Percentiles rank a stretch among this genome's conserved stretches.
Conservation (phyloP, 2,329 filamentous ascomycete genomes). For the Colletotrichum filicis region DNA sequence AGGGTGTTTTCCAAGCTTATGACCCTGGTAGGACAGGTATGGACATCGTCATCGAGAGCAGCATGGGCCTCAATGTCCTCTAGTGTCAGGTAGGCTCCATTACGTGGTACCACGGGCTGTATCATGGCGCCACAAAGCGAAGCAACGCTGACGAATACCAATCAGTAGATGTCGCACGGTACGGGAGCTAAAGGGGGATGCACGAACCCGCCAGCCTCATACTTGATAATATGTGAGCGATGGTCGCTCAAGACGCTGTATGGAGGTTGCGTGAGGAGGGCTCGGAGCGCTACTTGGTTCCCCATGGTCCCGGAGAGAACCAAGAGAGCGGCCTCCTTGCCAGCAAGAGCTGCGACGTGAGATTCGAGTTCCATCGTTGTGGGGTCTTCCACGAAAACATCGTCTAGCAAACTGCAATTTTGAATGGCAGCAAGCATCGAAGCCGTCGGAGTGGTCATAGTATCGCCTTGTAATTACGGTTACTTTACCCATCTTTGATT, state of each 20-base stretch:
- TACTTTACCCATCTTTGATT: neutral
- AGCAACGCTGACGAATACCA: conserved; percentile 68
- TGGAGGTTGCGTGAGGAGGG: conserved; percentile 82
- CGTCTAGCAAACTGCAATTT: conserved; percentile 80
- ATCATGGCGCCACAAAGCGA: conserved; percentile 77
- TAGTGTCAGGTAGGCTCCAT: conserved; percentile 79
- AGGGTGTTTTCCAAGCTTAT: conserved; percentile 91
- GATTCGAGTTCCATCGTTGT: conserved; percentile 82
- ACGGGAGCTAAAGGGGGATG: neutral
- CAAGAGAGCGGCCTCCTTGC: conserved; percentile 81
- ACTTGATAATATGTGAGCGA: conserved; percentile 80
- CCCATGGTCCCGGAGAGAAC: conserved; percentile 95
- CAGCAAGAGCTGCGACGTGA: conserved; percentile 77
- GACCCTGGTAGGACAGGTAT: conserved; percentile 82
- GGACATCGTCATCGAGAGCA: conserved; percentile 75
- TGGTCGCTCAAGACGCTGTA: conserved; percentile 84
- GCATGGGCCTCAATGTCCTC: conserved; percentile 78
- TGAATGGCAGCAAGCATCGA: conserved; percentile 86
- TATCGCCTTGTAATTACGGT: conserved; percentile 53
- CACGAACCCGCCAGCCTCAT: conserved; percentile 69
- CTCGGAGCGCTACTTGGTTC: conserved; percentile 85
- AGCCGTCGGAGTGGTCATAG: conserved; percentile 77
- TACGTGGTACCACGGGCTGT: conserved; percentile 73
- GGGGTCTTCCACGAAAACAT: conserved; percentile 84
- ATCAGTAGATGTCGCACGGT: neutral